Evolutionary conservation across 176 grass and related monocot species (phyloP).

Genomic region (Stipa capillata): DNA sequence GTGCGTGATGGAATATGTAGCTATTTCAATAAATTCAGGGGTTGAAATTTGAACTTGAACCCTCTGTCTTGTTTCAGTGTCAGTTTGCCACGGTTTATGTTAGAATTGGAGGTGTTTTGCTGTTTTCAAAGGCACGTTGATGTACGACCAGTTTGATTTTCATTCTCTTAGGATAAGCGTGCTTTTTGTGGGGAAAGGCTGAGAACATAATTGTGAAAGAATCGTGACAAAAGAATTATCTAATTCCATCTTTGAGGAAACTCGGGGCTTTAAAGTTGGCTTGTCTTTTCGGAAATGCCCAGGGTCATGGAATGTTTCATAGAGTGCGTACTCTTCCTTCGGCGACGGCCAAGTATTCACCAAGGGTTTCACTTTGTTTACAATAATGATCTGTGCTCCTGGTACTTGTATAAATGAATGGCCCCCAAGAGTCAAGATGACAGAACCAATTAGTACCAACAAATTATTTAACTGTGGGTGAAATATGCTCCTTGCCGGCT

Average conservation of each 20-base stretch:
- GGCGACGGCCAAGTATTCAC: conserved; percentile 32
- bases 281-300: conserved; percentile 19
- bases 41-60: background rate
- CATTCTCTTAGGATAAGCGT: background rate
- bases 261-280: background rate
- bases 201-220: background rate
- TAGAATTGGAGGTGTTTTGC: background rate
- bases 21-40: background rate
- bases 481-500: too few relatives aligned
- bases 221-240: background rate
- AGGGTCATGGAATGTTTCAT: conserved; percentile 13
- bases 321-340: background rate
- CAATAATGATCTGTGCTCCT: background rate
- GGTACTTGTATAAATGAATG: background rate
- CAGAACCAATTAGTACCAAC: background rate
- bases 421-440: background rate
- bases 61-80: background rate
- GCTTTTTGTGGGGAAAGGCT: background rate
- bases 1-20: background rate
- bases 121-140: background rate
- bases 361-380: background rate
- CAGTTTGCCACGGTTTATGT: background rate
- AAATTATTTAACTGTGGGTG: too few relatives aligned
- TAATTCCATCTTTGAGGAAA: background rate
- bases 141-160: background rate